Evolutionary conservation across 2,329 filamentous ascomycete genomes (phyloP), one percentile per base, ranked within the genome.

Genomic region (Penicillium italicum): DNA sequence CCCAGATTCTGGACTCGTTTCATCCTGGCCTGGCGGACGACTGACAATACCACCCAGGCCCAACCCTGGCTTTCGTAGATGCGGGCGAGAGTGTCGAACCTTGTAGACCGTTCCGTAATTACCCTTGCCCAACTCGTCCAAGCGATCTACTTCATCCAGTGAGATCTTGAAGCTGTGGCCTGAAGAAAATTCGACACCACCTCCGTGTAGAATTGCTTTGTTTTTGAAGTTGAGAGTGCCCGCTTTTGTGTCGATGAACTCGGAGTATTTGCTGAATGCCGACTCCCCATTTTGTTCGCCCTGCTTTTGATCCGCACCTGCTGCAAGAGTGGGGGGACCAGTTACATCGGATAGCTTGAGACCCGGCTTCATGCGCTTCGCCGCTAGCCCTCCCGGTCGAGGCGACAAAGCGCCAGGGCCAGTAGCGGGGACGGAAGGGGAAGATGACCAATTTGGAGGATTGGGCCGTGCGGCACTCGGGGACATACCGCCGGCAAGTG

Each of bases 21-120:
- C 60, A 7, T 65, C 66, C 4, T 59, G 53, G 20, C 53, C 64
- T 5, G 56, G 11, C 12, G 72, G 68, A 30, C 73, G 74, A 43
- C 77, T 74, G 64, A 84, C 81, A 68, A 84, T 85, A 20, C 84
- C 84, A 45, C 82, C 78, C 53, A 87, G 65, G 28, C 85, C 85
- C 63, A 82, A 76, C 2, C 85, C 85, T 9, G 81, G 80, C 68
- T 80, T 80, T 51, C 85, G 79, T 71, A 87, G 80, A 44, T 80
- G 80, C 8, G 85, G 84, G 67, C 91, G 87, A 54, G 89, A 85
- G 75, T 99, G 94, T 66, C 88, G 85, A 55, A 97, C 94, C 74
- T 94, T 97, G 81, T 96, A 97, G 4, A 99, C 94, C 1, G 93
- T 97, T 57, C 94, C 94, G 67, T 99, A 99, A 72, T 99, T 99